phyloP scores from a whole-genome alignment of 352 stramenopile genomes.

The Phytophthora megakarya region DNA sequence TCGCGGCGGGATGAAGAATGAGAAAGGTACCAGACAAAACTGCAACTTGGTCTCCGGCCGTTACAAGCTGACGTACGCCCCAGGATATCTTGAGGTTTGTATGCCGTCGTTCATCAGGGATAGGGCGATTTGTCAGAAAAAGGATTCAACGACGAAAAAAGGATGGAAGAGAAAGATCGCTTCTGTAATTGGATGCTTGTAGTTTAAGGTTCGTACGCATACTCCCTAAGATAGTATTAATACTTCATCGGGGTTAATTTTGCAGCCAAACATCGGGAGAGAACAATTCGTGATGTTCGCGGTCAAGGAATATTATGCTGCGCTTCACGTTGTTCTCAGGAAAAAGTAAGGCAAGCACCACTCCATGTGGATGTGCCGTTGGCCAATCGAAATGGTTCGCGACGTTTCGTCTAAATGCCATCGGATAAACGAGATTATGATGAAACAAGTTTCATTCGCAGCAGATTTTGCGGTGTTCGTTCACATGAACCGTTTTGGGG shows the following conservation, averaged over 20 bases:
- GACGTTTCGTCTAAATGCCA: conserved; percentile 30
- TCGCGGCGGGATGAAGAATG: conserved; percentile 19
- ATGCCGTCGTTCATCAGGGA: conserved; percentile 11
- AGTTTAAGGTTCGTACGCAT: too few species aligned
- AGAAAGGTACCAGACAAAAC: conserved; percentile 1
- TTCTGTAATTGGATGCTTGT: too few species aligned
- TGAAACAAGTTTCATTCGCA: too few species aligned
- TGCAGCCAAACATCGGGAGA: too few species aligned
- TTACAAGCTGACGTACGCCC: background rate
- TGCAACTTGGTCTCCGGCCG: conserved; percentile 10
- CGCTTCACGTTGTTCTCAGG: background rate
- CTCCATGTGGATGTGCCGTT: background rate
- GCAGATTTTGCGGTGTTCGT: too few species aligned
- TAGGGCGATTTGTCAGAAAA: conserved; percentile 3
- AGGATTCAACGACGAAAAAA: background rate
- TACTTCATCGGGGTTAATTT: too few species aligned
- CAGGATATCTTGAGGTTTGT: conserved; percentile 11
- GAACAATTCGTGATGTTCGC: too few species aligned
- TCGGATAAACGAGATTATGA: too few species aligned
- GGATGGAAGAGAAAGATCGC: background rate
- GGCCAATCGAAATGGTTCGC: conserved; percentile 10
- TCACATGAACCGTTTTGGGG: too few species aligned
- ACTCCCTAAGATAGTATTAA: too few species aligned
- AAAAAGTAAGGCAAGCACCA: too few species aligned
- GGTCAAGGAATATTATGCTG: too few species aligned